Conservation (phyloP, 140 eudicot species). For the Erigeron philadelphicus region DNA sequence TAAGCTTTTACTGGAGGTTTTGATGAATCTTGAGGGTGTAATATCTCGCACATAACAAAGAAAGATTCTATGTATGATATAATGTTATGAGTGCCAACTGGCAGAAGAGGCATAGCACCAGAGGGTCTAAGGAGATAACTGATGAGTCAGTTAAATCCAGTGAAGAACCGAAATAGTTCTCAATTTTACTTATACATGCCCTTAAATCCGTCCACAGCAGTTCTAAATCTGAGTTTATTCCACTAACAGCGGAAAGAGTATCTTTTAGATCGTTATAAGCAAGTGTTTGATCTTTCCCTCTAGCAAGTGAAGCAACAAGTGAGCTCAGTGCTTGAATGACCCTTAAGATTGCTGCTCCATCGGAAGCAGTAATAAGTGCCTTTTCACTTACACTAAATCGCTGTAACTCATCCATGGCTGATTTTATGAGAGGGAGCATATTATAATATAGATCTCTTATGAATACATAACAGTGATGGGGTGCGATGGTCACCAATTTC, state of each 20-base stretch:
- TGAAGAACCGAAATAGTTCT: neutral
- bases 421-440: neutral
- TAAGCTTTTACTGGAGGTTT: no score
- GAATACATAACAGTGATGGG: constrained; percentile 63
- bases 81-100: neutral
- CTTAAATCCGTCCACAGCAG: no score
- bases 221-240: no score
- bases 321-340: constrained; percentile 78
- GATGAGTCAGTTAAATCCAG: constrained; percentile 46
- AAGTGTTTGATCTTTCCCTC: no score
- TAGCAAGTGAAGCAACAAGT: constrained; percentile 53
- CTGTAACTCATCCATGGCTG: constrained; percentile 62
- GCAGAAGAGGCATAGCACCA: neutral
- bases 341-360: constrained; percentile 80
- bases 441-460: constrained; percentile 59
- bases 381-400: constrained; percentile 61
- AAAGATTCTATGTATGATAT: neutral
- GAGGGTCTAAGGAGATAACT: neutral
- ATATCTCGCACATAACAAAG: neutral
- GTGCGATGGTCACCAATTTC: constrained; percentile 71
- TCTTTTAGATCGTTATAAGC: no score
- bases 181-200: neutral
- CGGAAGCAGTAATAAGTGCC: constrained; percentile 50
- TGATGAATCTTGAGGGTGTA: no score
- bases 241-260: no score